These are phyloP conservation scores for Annona squamosa DNA, from an alignment of 164 flowering plant genomes.

Conservation along the genomic window DNA sequence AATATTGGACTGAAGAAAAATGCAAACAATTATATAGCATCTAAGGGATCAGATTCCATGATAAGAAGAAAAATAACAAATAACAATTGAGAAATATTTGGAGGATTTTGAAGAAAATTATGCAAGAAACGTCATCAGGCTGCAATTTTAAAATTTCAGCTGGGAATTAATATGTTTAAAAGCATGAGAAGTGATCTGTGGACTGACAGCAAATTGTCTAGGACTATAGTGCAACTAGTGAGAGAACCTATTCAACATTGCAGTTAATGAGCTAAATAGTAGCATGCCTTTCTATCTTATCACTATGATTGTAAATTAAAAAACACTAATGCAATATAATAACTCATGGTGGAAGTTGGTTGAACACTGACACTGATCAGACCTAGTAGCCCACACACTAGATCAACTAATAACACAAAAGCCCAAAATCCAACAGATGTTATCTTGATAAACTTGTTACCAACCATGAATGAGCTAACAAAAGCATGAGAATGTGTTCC, in stretches of 20 bases:
- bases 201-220: background rate
- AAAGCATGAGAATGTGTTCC: slow-evolving; percentile 99
- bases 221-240: background rate
- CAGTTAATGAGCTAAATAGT: background rate
- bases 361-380: background rate
- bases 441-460: slow-evolving; percentile 13
- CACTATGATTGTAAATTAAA: background rate
- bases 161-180: background rate
- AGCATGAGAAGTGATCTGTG: background rate
- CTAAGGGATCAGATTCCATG: background rate
- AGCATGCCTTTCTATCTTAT: background rate
- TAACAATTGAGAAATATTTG: background rate
- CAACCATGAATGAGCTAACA: slow-evolving; percentile 95
- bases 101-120: background rate
- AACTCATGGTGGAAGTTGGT: background rate
- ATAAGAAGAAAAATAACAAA: too few relatives aligned
- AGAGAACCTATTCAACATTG: background rate
- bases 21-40: background rate
- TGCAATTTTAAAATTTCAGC: background rate
- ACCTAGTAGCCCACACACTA: background rate
- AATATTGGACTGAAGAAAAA: background rate
- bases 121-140: background rate
- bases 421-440: background rate
- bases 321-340: background rate
- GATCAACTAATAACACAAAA: background rate